phyloP scores from a whole-genome alignment of 768 basidiomycete species.

The Phanerochaete sordida region DNA sequence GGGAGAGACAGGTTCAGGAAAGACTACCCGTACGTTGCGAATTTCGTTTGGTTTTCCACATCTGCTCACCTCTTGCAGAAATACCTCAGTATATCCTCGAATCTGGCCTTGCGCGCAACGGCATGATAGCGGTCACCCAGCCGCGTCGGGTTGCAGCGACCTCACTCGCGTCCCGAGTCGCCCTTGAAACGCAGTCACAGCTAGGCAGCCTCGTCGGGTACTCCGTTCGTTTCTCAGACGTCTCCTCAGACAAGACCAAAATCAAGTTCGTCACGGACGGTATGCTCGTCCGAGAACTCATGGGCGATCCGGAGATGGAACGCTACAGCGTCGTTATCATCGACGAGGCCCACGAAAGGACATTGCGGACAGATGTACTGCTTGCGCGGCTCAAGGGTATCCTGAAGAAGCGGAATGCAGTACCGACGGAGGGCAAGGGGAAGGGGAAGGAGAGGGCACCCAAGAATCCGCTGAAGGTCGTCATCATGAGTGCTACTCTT shows the following conservation, averaged over 20 bases:
- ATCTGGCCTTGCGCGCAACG: slow-evolving; percentile 63
- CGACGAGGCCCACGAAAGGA: slow-evolving; percentile 97
- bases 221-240: slow-evolving; percentile 93
- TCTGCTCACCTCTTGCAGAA: slow-evolving; percentile 48
- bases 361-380: slow-evolving; percentile 90
- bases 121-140: slow-evolving; percentile 90
- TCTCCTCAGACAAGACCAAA: slow-evolving; percentile 62
- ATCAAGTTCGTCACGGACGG: slow-evolving; percentile 98
- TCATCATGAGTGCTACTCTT: slow-evolving; percentile 97
- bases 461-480: slow-evolving; percentile 76
- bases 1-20: slow-evolving; percentile 97
- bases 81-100: slow-evolving; percentile 95
- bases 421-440: slow-evolving; percentile 40
- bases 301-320: slow-evolving; percentile 71
- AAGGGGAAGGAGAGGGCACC: slow-evolving; percentile 28
- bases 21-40: slow-evolving; percentile 85
- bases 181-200: slow-evolving; percentile 69
- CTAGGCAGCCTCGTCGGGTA: slow-evolving; percentile 87
- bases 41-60: neutral
- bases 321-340: slow-evolving; percentile 87
- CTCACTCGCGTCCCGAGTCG: slow-evolving; percentile 88
- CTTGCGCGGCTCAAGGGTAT: slow-evolving; percentile 87
- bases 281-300: slow-evolving; percentile 92
- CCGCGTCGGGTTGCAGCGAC: slow-evolving; percentile 95
- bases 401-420: slow-evolving; percentile 58